A percentile compares a stretch with the other conserved stretches of the same genome.
Conservation (phyloP, 352 stramenopile genomes). For the Globisporangium mamillatum region DNA sequence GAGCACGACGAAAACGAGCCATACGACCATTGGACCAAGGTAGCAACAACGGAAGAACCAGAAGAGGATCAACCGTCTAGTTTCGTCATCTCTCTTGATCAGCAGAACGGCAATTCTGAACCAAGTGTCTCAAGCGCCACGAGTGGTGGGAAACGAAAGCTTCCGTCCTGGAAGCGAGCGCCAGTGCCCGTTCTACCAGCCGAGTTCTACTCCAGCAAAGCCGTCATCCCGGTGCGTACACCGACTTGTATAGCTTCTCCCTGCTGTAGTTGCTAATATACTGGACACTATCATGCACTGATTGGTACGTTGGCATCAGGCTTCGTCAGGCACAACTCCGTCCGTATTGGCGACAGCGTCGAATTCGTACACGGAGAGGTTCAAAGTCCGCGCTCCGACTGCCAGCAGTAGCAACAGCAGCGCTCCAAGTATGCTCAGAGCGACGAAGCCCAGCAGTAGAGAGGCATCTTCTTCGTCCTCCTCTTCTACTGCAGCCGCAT, state of each 20-base stretch:
- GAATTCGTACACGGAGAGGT: constrained; percentile 35
- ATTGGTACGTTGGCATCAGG: constrained; percentile 2
- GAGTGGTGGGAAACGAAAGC: constrained; percentile 23
- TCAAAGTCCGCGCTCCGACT: constrained; percentile 21
- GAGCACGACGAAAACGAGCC: neutral
- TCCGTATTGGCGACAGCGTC: neutral
- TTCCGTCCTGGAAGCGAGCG: constrained; percentile 52
- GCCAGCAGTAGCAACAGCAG: neutral
- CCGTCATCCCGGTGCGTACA: constrained; percentile 35
- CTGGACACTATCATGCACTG: neutral
- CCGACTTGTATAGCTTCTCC: too few species aligned
- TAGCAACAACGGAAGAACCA: neutral
- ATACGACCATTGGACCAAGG: neutral
- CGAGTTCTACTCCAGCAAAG: constrained; percentile 53
- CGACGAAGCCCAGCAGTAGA: constrained; percentile 1
- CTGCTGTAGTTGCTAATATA: neutral
- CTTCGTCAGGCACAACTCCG: neutral
- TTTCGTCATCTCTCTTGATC: constrained; percentile 5
- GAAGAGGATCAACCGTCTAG: neutral
- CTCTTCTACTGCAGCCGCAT: constrained; percentile 10
- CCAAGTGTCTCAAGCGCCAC: neutral
- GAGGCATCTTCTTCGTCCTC: neutral
- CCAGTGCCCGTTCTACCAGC: constrained; percentile 53
- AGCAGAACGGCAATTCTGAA: neutral
- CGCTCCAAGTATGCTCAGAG: neutral